phyloP scores from a whole-genome alignment of 768 basidiomycete species.

The Serendipita sp. region DNA sequence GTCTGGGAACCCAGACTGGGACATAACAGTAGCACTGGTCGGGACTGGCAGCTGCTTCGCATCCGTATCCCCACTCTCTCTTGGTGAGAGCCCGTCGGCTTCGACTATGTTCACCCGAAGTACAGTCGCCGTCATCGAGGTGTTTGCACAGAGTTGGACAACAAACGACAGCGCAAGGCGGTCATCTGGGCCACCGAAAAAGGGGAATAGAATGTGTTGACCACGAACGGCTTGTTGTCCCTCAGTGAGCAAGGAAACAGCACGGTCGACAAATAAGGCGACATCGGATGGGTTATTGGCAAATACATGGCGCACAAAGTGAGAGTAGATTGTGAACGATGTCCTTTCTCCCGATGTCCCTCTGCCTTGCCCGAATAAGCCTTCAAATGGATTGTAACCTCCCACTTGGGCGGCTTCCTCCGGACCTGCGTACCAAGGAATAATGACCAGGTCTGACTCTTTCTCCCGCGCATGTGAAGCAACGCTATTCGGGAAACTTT shows the following conservation, averaged over 20 bases:
- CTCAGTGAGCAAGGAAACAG: conserved; percentile 20
- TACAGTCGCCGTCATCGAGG: conserved; percentile 56
- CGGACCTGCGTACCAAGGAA: conserved; percentile 67
- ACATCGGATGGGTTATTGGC: conserved; percentile 54
- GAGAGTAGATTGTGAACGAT: conserved; percentile 48
- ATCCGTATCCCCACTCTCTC: conserved; percentile 18
- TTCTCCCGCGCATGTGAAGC: conserved; percentile 45
- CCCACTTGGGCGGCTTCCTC: conserved; percentile 11
- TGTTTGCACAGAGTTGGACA: conserved; percentile 63
- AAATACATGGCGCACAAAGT: conserved; percentile 74
- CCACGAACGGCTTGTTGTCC: conserved; percentile 12
- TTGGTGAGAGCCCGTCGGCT: conserved; percentile 6
- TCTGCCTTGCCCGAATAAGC: conserved; percentile 32
- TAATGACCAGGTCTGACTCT: conserved; percentile 55
- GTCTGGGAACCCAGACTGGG: conserved; percentile 34
- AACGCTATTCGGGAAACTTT: conserved; percentile 36
- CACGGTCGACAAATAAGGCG: conserved; percentile 67
- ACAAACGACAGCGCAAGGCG: conserved; percentile 73
- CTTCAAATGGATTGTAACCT: conserved; percentile 53
- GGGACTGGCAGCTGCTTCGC: conserved; percentile 15
- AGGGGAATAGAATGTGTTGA: conserved; percentile 70
- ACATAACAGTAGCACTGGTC: conserved; percentile 15
- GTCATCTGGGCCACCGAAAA: conserved; percentile 92
- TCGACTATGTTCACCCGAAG: conserved; percentile 39
- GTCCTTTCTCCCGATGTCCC: conserved; percentile 24